Base-by-base conservation (phyloP, 139 green algal species). In the Ettlia oleoabundans region DNA sequence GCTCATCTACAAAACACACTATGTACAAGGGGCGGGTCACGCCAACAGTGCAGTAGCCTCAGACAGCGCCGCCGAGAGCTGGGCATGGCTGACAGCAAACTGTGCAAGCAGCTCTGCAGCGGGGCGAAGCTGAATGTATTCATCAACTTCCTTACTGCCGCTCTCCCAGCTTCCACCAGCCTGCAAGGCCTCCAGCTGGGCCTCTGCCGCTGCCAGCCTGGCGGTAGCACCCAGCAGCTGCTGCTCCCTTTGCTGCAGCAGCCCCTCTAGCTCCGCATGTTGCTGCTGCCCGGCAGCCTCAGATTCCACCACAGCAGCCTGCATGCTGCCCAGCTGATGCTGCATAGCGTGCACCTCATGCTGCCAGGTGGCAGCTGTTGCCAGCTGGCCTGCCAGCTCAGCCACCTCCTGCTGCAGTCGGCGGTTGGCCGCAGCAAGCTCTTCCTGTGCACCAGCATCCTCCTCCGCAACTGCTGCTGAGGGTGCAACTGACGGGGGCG, bases 101-200 rank as follows among this genome's bases (percentile, higher is more conserved):
- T 33, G 35, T 2, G 61, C 61, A n/a, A 73, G 73, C 35, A 80
- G 33, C 10, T 80, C 53, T 2, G 24, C 53, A 18, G 73, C 38
- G 9, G 73, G 73, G 2, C 73, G 73, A 37, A 80, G 73, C 24
- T 66, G 72, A 32, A 67, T 5, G 51, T 33, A 7, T 4, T 9
- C 43, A 71, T 13, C 66, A 15, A n/a, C 26, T 26, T 9, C 26
- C 28, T 32, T 19, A 19, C 61, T 15, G 55, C 72, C 74, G 37
- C 35, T 24, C 24, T 40, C 26, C 52, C 73, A 15, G n/a, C n/a
- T 28, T 6, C 40, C 30, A 9, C 22, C 58, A 2, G 21, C 61
- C 38, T 51, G 40, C 58, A 58, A 28, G 15, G 76, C 61, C 40
- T 18, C 40, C 76, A 82, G 61, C 76, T 82, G 73, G 35, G 73